Evolutionary conservation across 495 filamentous ascomycete genomes (phyloP), one percentile per base, ranked within the genome.

Genomic region (Amniculicola lignicola): DNA sequence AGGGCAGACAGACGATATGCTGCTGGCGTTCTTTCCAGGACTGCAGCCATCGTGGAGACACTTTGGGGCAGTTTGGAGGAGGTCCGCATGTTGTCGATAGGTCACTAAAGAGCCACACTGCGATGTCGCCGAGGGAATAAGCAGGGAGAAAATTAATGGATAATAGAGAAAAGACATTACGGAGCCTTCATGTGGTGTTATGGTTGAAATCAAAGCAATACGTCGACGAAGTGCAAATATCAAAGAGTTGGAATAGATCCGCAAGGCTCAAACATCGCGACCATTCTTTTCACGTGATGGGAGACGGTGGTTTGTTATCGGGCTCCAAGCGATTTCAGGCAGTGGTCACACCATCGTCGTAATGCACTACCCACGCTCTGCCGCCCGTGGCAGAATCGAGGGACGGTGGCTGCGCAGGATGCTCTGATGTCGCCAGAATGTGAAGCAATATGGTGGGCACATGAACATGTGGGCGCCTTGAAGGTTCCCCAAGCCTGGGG

Each of bases 11-110:
- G 44, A 47, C n/a, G 44, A 29, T 4, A 47, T 47, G 9, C 23
- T 47, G 23, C 5, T 47, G 12, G 18, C 22, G 21, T 25, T 44
- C 15, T 33, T 11, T 11, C 44, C 23, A 15, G 23, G 9, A 21
- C 9, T 14, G 44, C 44, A 47, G 11, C 44, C 44, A 10, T 29
- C 44, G 23, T 16, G 44, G 16, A 47, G 44, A 47, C 44, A 47
- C 16, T 47, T 16, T 4, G 44, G 44, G 5, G 44, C 44, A 19
- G 10, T 16, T 10, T 47, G 24, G 24, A 47, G 44, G 4, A 47
- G 27, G n/a, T 29, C 44, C 14, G 44, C 44, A 31, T 47, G 44
- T 19, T 47, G 44, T 10, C 44, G 23, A 16, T 47, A 47, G 7
- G 44, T 47, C 4, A 47, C n/a, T 6, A 47, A 27, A 9, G 44